Conservation (phyloP, 495 filamentous ascomycete species). For the Aspergillus diversus region DNA sequence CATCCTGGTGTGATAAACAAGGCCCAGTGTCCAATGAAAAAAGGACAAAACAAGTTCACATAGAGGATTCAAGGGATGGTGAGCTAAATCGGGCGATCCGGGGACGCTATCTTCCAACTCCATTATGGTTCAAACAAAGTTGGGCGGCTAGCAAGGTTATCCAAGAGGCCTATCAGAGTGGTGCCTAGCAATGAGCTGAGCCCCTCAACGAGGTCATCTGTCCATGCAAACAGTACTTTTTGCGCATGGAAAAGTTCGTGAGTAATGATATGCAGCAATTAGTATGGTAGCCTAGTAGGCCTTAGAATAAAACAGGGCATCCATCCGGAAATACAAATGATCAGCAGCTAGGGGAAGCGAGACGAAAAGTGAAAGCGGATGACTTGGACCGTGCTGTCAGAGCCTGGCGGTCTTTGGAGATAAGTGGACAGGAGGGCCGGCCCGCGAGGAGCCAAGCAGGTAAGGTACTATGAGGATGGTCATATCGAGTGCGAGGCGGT, state of each 20-base stretch:
- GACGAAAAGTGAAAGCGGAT: conserved; percentile 10
- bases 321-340: neutral
- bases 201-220: conserved; percentile 18
- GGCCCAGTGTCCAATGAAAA: neutral
- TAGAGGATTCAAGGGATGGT: neutral
- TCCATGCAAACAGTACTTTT: conserved; percentile 12
- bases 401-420: neutral
- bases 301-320: neutral
- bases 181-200: conserved; percentile 4
- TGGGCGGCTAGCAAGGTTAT: neutral
- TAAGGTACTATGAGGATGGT: neutral
- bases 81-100: neutral
- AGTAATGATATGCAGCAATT: too few species aligned
- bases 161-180: conserved; percentile 14
- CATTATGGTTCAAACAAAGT: conserved; percentile 12
- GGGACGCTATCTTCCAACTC: neutral
- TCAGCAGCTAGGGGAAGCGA: conserved; percentile 5
- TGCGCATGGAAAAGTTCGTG: neutral
- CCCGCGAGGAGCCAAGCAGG: conserved; percentile 16
- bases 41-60: neutral
- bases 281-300: too few species aligned
- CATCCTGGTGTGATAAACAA: neutral
- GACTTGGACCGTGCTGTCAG: conserved; percentile 13
- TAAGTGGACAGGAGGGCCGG: conserved; percentile 16
- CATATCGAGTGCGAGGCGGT: conserved; percentile 12